Evolutionary conservation across 148 eudicot genomes (phyloP).

Genomic region (Persicaria maculosa): DNA sequence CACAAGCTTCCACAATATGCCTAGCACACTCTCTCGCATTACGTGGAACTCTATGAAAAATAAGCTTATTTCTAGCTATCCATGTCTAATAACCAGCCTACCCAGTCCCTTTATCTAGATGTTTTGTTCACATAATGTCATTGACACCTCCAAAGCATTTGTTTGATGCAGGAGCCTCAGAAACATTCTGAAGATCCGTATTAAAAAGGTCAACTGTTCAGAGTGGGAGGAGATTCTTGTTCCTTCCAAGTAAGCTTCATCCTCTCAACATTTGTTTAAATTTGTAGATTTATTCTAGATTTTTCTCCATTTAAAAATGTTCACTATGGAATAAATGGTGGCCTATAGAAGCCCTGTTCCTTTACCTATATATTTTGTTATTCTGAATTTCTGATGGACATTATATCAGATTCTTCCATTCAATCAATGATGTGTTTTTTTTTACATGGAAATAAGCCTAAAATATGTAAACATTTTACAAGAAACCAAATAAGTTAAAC

Average conservation of each 20-base stretch:
- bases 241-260: conserved; percentile 43
- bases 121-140: background rate
- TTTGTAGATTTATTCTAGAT: background rate
- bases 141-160: background rate
- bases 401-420: background rate
- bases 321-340: background rate
- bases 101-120: background rate
- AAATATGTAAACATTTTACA: no score
- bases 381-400: background rate
- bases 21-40: no score
- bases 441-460: background rate
- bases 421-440: background rate
- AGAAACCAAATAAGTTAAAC: no score
- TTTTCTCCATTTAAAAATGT: background rate
- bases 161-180: conserved; percentile 49
- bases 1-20: no score
- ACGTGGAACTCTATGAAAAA: no score
- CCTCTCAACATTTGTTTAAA: background rate
- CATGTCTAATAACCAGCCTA: no score
- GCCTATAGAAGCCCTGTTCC: background rate
- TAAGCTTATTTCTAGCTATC: no score
- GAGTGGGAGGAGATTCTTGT: conserved; percentile 57
- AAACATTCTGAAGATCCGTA: conserved; percentile 47
- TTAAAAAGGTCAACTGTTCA: conserved; percentile 48
- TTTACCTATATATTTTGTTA: background rate